Conservation (phyloP, 345 rosid genomes). For the Gynandropsis gynandra region DNA sequence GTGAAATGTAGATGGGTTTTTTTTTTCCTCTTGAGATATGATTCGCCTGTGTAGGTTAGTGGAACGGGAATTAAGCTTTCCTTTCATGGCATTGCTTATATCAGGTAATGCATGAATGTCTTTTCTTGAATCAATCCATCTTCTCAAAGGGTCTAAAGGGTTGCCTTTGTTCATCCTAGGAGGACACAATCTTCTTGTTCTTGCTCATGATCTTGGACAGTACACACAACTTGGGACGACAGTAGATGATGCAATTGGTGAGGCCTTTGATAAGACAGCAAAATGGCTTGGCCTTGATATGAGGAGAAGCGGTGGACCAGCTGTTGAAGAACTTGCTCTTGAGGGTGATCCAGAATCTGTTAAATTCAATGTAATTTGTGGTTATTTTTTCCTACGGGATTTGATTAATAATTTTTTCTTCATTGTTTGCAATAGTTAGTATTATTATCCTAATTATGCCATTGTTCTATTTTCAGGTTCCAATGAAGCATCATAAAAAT, state of each 20-base stretch:
- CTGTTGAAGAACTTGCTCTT: constrained; percentile 81
- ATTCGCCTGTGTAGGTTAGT: constrained; percentile 39
- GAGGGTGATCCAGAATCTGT: constrained; percentile 79
- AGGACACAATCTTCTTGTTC: constrained; percentile 82
- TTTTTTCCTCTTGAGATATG: neutral
- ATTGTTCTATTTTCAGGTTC: constrained; percentile 40
- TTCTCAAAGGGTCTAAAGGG: neutral
- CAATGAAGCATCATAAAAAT: constrained; percentile 85
- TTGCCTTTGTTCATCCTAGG: constrained; percentile 32
- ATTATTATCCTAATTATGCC: neutral
- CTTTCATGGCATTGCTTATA: constrained; percentile 86
- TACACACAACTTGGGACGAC: constrained; percentile 89
- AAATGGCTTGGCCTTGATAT: constrained; percentile 95
- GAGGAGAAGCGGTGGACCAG: constrained; percentile 94
- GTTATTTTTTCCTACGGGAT: neutral
- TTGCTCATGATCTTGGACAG: constrained; percentile 81
- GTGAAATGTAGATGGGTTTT: neutral
- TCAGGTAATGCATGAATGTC: constrained; percentile 45
- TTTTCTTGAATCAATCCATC: neutral
- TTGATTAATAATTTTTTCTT: neutral
- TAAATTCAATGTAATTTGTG: constrained; percentile 57
- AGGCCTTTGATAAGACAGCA: constrained; percentile 90
- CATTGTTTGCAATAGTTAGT: neutral
- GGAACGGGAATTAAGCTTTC: constrained; percentile 72
- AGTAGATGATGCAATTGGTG: constrained; percentile 94